A percentile compares a stretch with the other conserved stretches of the same genome.
phyloP scores from a whole-genome alignment of 1,139 yeast genomes.

The Geotrichum australiense region DNA sequence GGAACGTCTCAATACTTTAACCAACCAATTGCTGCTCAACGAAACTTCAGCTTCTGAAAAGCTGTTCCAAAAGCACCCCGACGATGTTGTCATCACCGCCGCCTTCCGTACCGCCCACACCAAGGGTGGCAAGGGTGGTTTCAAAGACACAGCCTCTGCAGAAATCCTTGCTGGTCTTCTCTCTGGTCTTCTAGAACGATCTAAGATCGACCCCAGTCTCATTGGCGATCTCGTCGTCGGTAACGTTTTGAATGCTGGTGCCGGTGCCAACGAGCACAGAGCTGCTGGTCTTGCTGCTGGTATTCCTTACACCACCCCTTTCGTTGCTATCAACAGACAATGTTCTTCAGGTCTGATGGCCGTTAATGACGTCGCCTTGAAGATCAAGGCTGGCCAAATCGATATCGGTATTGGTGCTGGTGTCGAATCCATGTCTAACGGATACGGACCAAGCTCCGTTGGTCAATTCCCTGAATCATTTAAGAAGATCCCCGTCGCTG shows the following conservation, averaged over 20 bases:
- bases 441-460: conserved; percentile 69
- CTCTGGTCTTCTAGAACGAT: conserved; percentile 50
- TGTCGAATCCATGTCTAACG: conserved; percentile 83
- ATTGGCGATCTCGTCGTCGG: conserved; percentile 84
- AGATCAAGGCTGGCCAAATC: conserved; percentile 80
- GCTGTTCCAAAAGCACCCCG: conserved; percentile 58
- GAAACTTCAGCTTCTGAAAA: conserved; percentile 28
- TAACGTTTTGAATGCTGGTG: conserved; percentile 82
- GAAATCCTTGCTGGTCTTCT: conserved; percentile 62
- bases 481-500: conserved; percentile 43
- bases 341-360: conserved; percentile 94
- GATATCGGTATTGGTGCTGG: conserved; percentile 89
- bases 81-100: conserved; percentile 79
- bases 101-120: conserved; percentile 89
- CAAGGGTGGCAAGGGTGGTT: conserved; percentile 76
- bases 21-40: conserved; percentile 31
- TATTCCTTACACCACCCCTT: conserved; percentile 62
- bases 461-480: conserved; percentile 54
- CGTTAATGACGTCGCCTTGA: conserved; percentile 80
- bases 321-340: conserved; percentile 82
- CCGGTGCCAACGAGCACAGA: conserved; percentile 84
- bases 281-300: conserved; percentile 78
- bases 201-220: conserved; percentile 53
- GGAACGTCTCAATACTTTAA: conserved; percentile 33
- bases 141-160: conserved; percentile 70